Evolutionary conservation across 352 stramenopile species (phyloP).

Genomic region (Peronospora destructor): DNA sequence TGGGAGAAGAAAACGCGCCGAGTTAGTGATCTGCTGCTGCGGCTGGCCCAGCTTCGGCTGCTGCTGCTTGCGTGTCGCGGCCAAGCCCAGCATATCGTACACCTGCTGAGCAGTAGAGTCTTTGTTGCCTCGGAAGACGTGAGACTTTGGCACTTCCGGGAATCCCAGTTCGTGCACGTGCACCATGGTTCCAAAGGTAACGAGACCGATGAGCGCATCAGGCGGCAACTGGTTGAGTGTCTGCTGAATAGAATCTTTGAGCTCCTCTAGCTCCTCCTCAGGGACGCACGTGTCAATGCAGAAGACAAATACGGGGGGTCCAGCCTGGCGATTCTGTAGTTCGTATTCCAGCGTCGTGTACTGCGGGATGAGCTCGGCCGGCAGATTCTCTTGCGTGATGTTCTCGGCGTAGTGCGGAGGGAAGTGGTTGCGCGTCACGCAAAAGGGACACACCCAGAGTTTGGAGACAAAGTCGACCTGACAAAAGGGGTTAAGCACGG

Average conservation of each 20-base stretch:
- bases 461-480: conserved; percentile 98
- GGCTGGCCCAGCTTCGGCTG: conserved; percentile 40
- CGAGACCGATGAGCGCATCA: conserved; percentile 95
- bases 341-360: conserved; percentile 99
- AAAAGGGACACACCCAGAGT: conserved; percentile 99
- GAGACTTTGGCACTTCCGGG: conserved; percentile 92
- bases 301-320: conserved; percentile 98
- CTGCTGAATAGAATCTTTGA: conserved; percentile 98
- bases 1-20: conserved; percentile 93
- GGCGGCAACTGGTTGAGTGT: conserved; percentile 97
- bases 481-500: conserved; percentile 98
- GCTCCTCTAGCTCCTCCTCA: conserved; percentile 94
- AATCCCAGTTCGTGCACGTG: conserved; percentile 98
- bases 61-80: conserved; percentile 49
- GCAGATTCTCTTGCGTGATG: conserved; percentile 97
- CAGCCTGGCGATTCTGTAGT: conserved; percentile 87
- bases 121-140: conserved; percentile 98
- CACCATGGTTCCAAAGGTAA: conserved; percentile 99
- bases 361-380: conserved; percentile 97
- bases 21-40: conserved; percentile 74
- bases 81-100: conserved; percentile 94
- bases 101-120: conserved; percentile 94
- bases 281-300: conserved; percentile 96
- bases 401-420: conserved; percentile 91
- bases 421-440: conserved; percentile 98